phyloP scores from a whole-genome alignment of 371 early-diverging fungal genomes.

The Zopfochytrium polystomum region DNA sequence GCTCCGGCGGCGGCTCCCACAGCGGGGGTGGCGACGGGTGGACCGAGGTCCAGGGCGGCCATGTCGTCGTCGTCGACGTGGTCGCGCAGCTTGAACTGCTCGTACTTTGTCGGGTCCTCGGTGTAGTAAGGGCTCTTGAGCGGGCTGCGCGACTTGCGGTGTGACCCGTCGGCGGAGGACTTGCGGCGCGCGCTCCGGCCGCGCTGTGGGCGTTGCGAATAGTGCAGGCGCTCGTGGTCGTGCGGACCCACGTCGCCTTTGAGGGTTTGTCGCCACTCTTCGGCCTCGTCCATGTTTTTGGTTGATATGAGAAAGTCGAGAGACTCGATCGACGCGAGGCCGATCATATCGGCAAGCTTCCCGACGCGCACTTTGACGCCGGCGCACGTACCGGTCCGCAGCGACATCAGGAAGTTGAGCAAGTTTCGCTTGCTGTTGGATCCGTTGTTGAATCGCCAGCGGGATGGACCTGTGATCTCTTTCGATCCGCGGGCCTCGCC shows the following conservation, averaged over 20 bases:
- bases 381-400: constrained; percentile 66
- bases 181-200: constrained; percentile 14
- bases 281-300: constrained; percentile 54
- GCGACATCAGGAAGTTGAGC: constrained; percentile 78
- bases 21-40: constrained; percentile 2
- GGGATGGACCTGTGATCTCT: neutral
- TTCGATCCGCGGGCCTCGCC: constrained; percentile 45
- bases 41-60: constrained; percentile 28
- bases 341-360: constrained; percentile 69
- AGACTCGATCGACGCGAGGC: constrained; percentile 74
- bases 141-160: constrained; percentile 26
- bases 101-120: constrained; percentile 29
- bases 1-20: neutral
- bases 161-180: neutral
- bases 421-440: constrained; percentile 59
- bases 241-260: constrained; percentile 30
- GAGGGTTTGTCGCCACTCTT: constrained; percentile 68
- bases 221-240: neutral
- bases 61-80: constrained; percentile 29
- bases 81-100: constrained; percentile 29
- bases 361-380: constrained; percentile 72
- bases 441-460: constrained; percentile 31
- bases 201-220: neutral
- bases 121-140: constrained; percentile 41
- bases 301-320: constrained; percentile 76